phyloP scores from a whole-genome alignment of 2,329 filamentous ascomycete genomes.

The Diaporthe aspalathi region DNA sequence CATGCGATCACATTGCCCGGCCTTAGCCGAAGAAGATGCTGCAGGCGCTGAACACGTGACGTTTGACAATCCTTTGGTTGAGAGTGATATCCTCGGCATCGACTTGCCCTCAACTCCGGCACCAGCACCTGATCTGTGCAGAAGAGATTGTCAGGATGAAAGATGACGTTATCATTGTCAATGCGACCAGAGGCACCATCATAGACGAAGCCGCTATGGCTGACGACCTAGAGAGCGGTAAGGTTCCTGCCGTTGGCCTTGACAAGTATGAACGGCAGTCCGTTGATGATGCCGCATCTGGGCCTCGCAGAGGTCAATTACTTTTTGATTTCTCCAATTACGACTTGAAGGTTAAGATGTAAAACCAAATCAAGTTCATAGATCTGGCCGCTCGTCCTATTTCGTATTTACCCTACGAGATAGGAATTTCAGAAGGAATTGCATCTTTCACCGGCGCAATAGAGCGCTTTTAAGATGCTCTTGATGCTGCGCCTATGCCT shows the following conservation, averaged over 20 bases:
- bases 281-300: slow-evolving; percentile 24
- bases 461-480: too few relatives aligned
- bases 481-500: too few relatives aligned
- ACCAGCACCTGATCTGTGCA: slow-evolving; percentile 55
- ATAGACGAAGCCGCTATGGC: slow-evolving; percentile 61
- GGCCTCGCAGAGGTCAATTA: too few relatives aligned
- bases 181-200: slow-evolving; percentile 62
- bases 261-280: slow-evolving; percentile 62
- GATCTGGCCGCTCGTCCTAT: too few relatives aligned
- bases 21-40: slow-evolving; percentile 51
- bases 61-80: slow-evolving; percentile 53
- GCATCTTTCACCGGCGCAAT: too few relatives aligned
- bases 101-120: slow-evolving; percentile 54
- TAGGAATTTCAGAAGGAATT: too few relatives aligned
- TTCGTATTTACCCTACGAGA: too few relatives aligned
- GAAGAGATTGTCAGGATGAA: slow-evolving; percentile 60
- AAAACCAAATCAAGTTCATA: too few relatives aligned
- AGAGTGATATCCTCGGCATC: slow-evolving; percentile 55
- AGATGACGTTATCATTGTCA: slow-evolving; percentile 58
- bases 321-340: too few relatives aligned
- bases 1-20: slow-evolving; percentile 57
- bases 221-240: slow-evolving; percentile 58
- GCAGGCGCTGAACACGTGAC: slow-evolving; percentile 51
- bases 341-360: too few relatives aligned
- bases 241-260: slow-evolving; percentile 59